Evolutionary conservation across 2,329 filamentous ascomycete species (phyloP).

Genomic region (Diaporthe citrichinensis): DNA sequence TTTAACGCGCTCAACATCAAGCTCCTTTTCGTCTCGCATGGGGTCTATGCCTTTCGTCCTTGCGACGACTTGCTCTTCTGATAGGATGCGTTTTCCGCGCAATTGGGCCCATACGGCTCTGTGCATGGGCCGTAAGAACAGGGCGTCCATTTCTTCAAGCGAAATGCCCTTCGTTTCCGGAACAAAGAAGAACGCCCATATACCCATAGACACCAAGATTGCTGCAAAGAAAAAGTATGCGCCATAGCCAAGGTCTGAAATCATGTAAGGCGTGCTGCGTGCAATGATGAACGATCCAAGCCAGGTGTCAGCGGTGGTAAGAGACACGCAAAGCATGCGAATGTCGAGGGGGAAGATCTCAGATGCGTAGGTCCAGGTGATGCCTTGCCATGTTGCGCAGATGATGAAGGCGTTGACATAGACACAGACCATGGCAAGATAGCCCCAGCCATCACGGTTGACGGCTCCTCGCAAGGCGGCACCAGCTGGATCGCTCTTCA

Average conservation of each 20-base stretch:
- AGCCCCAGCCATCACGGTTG: constrained; percentile 16
- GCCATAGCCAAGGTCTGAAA: constrained; percentile 19
- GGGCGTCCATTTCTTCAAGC: constrained; percentile 48
- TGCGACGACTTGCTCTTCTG: constrained; percentile 19
- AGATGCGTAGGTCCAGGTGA: constrained; percentile 22
- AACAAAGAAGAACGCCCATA: constrained; percentile 67
- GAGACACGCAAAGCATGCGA: constrained; percentile 19
- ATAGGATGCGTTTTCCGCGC: not conserved
- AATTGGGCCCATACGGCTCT: constrained; percentile 19
- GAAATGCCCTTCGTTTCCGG: constrained; percentile 73
- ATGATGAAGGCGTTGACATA: constrained; percentile 25
- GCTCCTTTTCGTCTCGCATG: constrained; percentile 11
- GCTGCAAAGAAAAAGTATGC: constrained; percentile 26
- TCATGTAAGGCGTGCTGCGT: constrained; percentile 19
- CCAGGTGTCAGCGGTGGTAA: constrained; percentile 17
- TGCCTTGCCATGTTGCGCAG: constrained; percentile 23
- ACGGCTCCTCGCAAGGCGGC: constrained; percentile 17
- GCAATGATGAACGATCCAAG: constrained; percentile 19
- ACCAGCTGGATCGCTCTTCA: constrained; percentile 14
- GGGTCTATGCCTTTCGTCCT: constrained; percentile 10
- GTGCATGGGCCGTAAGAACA: constrained; percentile 42
- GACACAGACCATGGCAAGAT: constrained; percentile 24
- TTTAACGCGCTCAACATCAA: constrained; percentile 4
- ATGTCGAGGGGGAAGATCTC: constrained; percentile 19
- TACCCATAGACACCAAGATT: constrained; percentile 8